These are phyloP conservation scores for Friedmanniomyces endolithicus DNA, from an alignment of 495 filamentous ascomycete genomes.

Conservation along the genomic window DNA sequence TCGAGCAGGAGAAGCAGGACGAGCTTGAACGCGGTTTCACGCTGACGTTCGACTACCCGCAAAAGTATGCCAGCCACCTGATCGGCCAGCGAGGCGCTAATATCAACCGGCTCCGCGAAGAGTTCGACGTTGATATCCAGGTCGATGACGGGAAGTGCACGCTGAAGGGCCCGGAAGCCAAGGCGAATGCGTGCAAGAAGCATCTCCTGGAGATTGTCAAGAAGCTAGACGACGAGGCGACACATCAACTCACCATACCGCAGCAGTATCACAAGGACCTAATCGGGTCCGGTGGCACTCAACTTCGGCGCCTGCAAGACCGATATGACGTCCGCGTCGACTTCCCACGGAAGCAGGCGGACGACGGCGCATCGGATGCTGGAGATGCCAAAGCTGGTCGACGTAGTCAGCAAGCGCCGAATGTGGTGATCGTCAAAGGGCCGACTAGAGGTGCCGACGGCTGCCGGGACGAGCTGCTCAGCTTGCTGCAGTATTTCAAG, in stretches of 20 bases:
- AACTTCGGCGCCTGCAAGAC: constrained; percentile 60
- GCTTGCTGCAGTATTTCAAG: constrained; percentile 69
- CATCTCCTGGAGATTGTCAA: constrained; percentile 64
- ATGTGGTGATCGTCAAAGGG: constrained; percentile 85
- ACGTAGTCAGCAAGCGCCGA: constrained; percentile 59
- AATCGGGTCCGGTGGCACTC: constrained; percentile 51
- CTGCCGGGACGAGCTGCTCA: constrained; percentile 78
- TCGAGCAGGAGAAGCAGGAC: constrained; percentile 72
- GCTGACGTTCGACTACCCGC: constrained; percentile 77
- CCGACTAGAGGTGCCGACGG: constrained; percentile 83
- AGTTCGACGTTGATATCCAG: constrained; percentile 95
- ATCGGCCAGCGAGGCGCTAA: constrained; percentile 88
- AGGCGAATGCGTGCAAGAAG: constrained; percentile 69
- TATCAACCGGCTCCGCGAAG: constrained; percentile 88
- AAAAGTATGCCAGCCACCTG: constrained; percentile 83
- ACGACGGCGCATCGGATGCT: constrained; percentile 44
- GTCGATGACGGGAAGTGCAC: constrained; percentile 61
- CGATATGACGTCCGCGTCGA: constrained; percentile 87
- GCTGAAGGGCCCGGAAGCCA: constrained; percentile 58
- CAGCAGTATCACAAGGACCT: constrained; percentile 73
- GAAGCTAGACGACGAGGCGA: constrained; percentile 76
- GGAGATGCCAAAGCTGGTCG: constrained; percentile 55
- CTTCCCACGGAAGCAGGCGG: constrained; percentile 63
- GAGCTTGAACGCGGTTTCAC: constrained; percentile 80
- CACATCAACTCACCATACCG: constrained; percentile 73